Conservation (phyloP, 192 early-diverging fungal genomes). For the Coemansia sp. region DNA sequence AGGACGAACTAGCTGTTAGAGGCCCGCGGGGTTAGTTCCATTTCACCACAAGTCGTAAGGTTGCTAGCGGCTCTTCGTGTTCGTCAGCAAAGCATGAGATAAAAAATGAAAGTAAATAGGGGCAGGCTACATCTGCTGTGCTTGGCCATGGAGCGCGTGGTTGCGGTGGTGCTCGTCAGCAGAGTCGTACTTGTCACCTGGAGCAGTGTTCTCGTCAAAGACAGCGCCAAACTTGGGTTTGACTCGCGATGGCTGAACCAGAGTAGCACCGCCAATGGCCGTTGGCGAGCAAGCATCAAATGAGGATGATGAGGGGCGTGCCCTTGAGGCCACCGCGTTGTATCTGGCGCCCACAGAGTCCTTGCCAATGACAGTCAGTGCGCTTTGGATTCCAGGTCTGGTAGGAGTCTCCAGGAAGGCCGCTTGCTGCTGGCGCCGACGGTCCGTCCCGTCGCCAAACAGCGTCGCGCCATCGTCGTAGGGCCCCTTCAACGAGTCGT, state of each 20-base stretch:
- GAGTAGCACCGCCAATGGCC: slow-evolving; percentile 10
- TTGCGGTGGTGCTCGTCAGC: not conserved
- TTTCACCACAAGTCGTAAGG: too few relatives aligned
- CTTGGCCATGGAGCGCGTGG: not conserved
- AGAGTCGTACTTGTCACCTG: not conserved
- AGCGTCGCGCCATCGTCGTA: slow-evolving; percentile 31
- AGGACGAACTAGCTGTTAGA: not conserved
- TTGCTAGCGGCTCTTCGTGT: not conserved
- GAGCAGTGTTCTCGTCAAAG: slow-evolving; percentile 5
- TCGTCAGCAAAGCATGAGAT: not conserved
- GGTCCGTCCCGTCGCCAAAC: slow-evolving; percentile 2
- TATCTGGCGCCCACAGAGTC: not conserved
- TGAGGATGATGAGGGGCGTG: not conserved
- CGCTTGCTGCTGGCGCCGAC: not conserved
- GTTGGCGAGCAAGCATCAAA: not conserved
- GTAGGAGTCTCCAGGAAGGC: slow-evolving; percentile 17
- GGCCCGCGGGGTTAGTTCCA: not conserved
- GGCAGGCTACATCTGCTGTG: not conserved
- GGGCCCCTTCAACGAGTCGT: not conserved
- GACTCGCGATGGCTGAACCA: slow-evolving; percentile 31
- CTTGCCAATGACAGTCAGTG: slow-evolving; percentile 1
- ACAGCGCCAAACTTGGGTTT: not conserved
- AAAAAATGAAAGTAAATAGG: not conserved
- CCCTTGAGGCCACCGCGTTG: slow-evolving; percentile 1
- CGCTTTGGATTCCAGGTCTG: not conserved